These are phyloP conservation scores for Lyophyllum shimeji DNA, from an alignment of 768 basidiomycete genomes.

Conservation along the genomic window DNA sequence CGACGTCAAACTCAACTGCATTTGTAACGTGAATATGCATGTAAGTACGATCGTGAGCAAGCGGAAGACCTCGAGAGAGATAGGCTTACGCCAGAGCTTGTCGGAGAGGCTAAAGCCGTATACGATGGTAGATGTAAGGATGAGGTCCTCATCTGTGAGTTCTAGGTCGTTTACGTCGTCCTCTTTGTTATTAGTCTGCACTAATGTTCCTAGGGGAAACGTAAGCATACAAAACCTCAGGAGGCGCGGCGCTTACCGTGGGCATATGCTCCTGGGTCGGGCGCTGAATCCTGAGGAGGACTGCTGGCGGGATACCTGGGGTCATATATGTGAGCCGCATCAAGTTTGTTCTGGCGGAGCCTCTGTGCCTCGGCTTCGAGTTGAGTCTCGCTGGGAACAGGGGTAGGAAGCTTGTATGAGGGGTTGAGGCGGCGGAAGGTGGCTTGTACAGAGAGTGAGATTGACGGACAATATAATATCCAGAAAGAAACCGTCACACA, in stretches of 20 bases:
- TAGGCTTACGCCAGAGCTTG: conserved; percentile 54
- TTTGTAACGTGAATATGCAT: not conserved
- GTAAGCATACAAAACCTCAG: not conserved
- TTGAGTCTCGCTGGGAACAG: not conserved
- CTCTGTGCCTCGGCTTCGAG: not conserved
- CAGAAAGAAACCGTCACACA: not conserved
- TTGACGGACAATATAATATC: conserved; percentile 29
- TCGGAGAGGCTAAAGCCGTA: conserved; percentile 61
- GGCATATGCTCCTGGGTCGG: not conserved
- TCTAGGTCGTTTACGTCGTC: conserved; percentile 25
- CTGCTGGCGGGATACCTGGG: not conserved
- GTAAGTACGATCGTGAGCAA: not conserved
- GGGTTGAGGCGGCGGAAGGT: conserved; percentile 53
- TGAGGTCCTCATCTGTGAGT: conserved; percentile 51
- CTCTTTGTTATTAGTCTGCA: conserved; percentile 10
- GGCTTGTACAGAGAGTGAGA: conserved; percentile 17
- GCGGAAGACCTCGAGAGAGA: not conserved
- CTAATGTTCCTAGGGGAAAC: conserved; percentile 15
- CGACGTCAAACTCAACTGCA: conserved; percentile 60
- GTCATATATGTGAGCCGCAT: not conserved
- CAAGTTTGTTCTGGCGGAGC: not conserved
- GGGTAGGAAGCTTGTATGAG: conserved; percentile 43
- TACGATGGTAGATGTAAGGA: conserved; percentile 54
- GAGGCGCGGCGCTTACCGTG: not conserved
- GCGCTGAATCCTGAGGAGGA: not conserved